Base-by-base conservation (phyloP, 106 monocot genomes). In the Agapanthus africanus region DNA sequence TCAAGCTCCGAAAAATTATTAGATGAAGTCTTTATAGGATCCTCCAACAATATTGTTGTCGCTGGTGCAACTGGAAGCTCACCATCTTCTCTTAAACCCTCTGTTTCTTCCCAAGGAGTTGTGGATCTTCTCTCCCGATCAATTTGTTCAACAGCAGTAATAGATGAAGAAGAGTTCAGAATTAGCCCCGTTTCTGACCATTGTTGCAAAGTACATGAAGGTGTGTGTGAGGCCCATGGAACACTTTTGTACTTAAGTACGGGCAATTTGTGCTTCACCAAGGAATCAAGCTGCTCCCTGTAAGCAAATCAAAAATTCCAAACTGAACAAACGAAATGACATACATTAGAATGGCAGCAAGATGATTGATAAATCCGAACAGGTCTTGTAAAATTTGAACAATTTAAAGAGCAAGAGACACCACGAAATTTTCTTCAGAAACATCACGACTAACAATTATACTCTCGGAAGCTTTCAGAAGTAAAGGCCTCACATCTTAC, bases 261-360 rank as follows among this genome's bases (percentile, higher is more conserved):
- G 8, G 97, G 97, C 84, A 84, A 85, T 57, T 74, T 84, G 54
- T 89, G 82, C 71, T 90, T 87, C 50, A 65, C 46, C 74, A 99
- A 82, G 44, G 74, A 83, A 78, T 87, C 82, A 70, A 99, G 84
- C 79, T 99, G 89, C 73, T 77, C 70, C 91, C 97, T 99, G 92
- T 75, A 84, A 76, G 36, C 65, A 57, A 83, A 84, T 68, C 63
- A 73, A 74, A 68, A 56, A 73, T 70, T 70, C 68, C 70, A 79
- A 77, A 74, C 60, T 54, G 11, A 47, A 40, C 22, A 6, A 38
- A 37, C 18, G 0, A 49, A 69, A 76, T 47, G 21, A 38, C 26
- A 79, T 28, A 19, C 1, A 36, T 30, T 14, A 31, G 4, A 27
- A 31, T n/a, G 7, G n/a, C 1, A 21, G 10, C 50, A 50, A 21